These are phyloP conservation scores for Endothia cerciana DNA, from an alignment of 2,329 filamentous ascomycete species.

Conservation along the genomic window DNA sequence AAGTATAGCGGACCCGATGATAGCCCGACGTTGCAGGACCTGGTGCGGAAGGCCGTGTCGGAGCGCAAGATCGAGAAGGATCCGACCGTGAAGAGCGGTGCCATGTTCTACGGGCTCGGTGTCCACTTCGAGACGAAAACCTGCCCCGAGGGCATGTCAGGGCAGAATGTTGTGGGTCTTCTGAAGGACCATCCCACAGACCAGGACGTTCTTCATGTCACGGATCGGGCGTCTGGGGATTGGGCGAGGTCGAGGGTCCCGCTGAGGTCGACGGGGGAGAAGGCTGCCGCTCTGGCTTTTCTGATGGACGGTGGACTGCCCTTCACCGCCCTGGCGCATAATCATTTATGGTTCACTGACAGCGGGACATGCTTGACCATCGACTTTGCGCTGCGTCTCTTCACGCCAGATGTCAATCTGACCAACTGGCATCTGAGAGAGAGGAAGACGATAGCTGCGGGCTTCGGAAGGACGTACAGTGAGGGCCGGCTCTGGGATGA, in stretches of 20 bases:
- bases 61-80: constrained; percentile 35
- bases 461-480: constrained; percentile 47
- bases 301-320: constrained; percentile 49
- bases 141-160: constrained; percentile 45
- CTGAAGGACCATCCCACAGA: constrained; percentile 40
- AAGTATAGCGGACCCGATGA: constrained; percentile 38
- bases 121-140: constrained; percentile 42
- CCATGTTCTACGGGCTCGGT: constrained; percentile 37
- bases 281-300: constrained; percentile 46
- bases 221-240: constrained; percentile 45
- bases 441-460: constrained; percentile 42
- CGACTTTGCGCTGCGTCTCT: constrained; percentile 55
- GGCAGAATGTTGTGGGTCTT: constrained; percentile 48
- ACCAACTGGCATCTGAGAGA: constrained; percentile 49
- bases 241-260: constrained; percentile 41
- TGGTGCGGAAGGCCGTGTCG: constrained; percentile 29
- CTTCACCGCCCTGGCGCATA: constrained; percentile 49
- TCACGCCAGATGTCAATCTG: constrained; percentile 44
- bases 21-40: constrained; percentile 31
- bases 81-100: constrained; percentile 32
- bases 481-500: constrained; percentile 51
- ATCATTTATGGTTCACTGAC: constrained; percentile 48
- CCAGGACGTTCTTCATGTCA: constrained; percentile 44
- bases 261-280: constrained; percentile 36
- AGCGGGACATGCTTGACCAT: constrained; percentile 48